phyloP scores from a whole-genome alignment of 345 rosid genomes.

The Acer saccharum region DNA sequence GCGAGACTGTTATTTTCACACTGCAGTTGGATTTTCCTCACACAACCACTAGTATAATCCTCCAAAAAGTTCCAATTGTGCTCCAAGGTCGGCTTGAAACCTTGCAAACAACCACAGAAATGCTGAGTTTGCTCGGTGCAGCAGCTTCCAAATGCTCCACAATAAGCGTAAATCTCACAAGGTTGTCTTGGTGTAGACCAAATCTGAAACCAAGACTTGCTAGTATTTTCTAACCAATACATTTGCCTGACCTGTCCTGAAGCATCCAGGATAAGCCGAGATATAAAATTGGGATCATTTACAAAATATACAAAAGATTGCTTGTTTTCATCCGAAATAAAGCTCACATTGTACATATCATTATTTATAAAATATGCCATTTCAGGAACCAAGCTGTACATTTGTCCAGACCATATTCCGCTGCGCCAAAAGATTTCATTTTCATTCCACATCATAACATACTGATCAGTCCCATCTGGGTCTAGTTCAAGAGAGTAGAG shows the following conservation, averaged over 20 bases:
- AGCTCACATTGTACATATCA: too few species aligned
- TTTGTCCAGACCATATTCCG: too few species aligned
- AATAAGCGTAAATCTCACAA: conserved; percentile 59
- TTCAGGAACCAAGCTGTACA: conserved; percentile 58
- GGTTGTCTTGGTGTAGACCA: conserved; percentile 67
- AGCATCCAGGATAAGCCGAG: background rate
- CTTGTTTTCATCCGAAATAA: conserved; percentile 18
- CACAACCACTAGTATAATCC: too few species aligned
- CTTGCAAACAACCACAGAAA: conserved; percentile 48
- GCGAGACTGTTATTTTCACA: too few species aligned
- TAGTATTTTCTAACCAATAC: conserved; percentile 46
- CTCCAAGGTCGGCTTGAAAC: conserved; percentile 36
- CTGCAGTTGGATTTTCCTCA: too few species aligned
- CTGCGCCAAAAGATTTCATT: too few species aligned
- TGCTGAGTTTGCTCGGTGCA: conserved; percentile 36
- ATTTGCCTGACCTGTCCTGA: conserved; percentile 59
- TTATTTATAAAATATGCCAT: too few species aligned
- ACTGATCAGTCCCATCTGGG: too few species aligned
- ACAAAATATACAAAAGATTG: too few species aligned
- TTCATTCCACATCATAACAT: too few species aligned
- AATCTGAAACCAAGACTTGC: conserved; percentile 51
- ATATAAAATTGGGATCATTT: too few species aligned
- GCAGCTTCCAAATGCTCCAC: conserved; percentile 71
- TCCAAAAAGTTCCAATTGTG: conserved; percentile 54
- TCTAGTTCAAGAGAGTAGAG: too few species aligned